Conservation (phyloP, 139 green algal genomes). For the Coccomyxa sp. region DNA sequence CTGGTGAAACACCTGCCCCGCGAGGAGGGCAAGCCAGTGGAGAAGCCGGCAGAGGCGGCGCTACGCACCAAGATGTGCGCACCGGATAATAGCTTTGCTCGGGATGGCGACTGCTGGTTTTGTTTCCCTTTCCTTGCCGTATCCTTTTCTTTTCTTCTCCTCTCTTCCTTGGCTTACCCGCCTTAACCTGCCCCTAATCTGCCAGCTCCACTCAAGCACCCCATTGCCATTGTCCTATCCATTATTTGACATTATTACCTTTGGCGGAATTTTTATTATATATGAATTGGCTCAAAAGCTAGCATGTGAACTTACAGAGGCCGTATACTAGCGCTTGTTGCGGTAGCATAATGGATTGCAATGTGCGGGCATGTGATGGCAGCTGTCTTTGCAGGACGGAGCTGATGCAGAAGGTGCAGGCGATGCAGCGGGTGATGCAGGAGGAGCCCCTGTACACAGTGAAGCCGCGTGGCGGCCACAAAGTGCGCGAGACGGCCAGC, state of each 20-base stretch:
- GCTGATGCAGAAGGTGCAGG: constrained; percentile 42
- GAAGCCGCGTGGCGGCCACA: constrained; percentile 6
- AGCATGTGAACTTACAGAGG: too few species aligned
- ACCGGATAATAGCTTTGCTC: background rate
- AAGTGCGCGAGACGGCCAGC: constrained; percentile 8
- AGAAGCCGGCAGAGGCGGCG: constrained; percentile 69
- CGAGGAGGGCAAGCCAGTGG: constrained; percentile 57
- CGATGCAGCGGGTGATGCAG: constrained; percentile 19
- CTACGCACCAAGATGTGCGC: constrained; percentile 70
- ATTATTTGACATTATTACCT: too few species aligned
- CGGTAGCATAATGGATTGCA: too few species aligned
- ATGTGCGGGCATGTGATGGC: background rate
- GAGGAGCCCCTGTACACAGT: constrained; percentile 25
- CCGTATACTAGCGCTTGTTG: too few species aligned
- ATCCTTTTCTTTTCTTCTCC: too few species aligned
- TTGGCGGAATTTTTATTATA: too few species aligned
- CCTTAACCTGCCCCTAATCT: background rate
- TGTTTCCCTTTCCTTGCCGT: too few species aligned
- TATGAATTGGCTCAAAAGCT: too few species aligned
- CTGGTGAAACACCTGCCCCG: constrained; percentile 59
- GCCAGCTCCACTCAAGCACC: background rate
- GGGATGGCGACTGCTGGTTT: too few species aligned
- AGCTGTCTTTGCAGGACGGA: constrained; percentile 24
- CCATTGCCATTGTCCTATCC: background rate
- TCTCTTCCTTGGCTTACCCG: too few species aligned